Evolutionary conservation across 169 alveolate species (phyloP).

Genomic region (Plasmodium gonderi): DNA sequence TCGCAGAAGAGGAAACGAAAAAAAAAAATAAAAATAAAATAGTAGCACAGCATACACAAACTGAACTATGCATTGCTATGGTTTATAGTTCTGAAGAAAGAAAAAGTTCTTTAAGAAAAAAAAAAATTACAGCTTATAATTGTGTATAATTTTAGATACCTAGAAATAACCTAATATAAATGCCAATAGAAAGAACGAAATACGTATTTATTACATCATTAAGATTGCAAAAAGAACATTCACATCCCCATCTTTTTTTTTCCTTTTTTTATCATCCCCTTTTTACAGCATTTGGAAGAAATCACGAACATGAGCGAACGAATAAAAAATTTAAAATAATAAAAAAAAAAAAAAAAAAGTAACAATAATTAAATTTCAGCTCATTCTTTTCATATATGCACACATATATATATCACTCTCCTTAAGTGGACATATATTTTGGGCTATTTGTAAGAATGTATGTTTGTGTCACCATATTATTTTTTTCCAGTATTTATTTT

Average conservation of each 20-base stretch:
- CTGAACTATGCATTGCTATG: not conserved
- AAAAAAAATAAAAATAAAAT: not conserved
- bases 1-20: not conserved
- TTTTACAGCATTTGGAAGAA: constrained; percentile 62
- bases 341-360: not conserved
- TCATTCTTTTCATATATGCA: not conserved
- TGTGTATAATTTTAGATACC: not conserved
- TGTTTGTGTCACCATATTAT: not conserved
- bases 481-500: not conserved
- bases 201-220: not conserved
- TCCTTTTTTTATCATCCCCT: not conserved
- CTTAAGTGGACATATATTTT: not conserved
- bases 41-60: not conserved
- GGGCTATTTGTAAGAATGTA: not conserved
- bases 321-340: constrained; percentile 52
- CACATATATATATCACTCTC: not conserved
- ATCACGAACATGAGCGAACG: constrained; percentile 71
- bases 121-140: not conserved
- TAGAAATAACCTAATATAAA: not conserved
- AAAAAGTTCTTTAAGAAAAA: not conserved
- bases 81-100: not conserved
- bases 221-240: not conserved
- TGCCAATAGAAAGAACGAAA: no score
- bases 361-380: not conserved
- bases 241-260: not conserved